Percentiles rank a stretch among this genome's conserved stretches.
Conservation (phyloP, 208 protist genomes). For the Crithidia fasciculata region DNA sequence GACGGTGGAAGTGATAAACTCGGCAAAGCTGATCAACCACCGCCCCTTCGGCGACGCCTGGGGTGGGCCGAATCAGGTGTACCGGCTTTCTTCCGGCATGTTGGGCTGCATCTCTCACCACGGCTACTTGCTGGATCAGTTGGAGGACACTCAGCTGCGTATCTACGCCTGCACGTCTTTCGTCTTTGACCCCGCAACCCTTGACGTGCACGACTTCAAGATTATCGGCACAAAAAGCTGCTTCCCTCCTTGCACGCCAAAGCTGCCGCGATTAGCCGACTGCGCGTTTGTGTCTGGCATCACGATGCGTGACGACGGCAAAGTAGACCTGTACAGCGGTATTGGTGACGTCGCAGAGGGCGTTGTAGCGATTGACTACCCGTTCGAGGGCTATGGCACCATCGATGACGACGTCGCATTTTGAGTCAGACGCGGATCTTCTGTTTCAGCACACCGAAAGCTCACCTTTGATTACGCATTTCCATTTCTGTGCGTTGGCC, state of each 20-base stretch:
- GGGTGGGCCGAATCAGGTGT: constrained; percentile 58
- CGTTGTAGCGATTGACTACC: constrained; percentile 58
- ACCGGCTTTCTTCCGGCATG: constrained; percentile 47
- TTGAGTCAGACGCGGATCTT: constrained; percentile 6
- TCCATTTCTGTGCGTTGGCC: not conserved
- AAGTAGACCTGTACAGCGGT: constrained; percentile 53
- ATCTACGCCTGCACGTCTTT: constrained; percentile 60
- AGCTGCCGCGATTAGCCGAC: constrained; percentile 37
- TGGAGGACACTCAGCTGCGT: constrained; percentile 42
- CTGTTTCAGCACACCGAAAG: not conserved
- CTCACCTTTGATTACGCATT: not conserved
- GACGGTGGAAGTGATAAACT: constrained; percentile 54
- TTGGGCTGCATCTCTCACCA: constrained; percentile 59
- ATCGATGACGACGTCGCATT: constrained; percentile 54
- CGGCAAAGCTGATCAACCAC: constrained; percentile 59
- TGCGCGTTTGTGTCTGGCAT: constrained; percentile 62
- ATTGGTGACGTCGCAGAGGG: constrained; percentile 45
- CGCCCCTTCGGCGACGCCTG: constrained; percentile 55
- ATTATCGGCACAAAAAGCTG: constrained; percentile 51
- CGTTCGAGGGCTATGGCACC: constrained; percentile 56
- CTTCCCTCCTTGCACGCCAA: constrained; percentile 39
- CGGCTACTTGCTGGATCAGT: constrained; percentile 47
- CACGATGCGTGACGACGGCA: constrained; percentile 46
- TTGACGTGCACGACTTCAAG: constrained; percentile 54
- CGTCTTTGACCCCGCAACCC: constrained; percentile 48